Conservation (phyloP, 2,329 filamentous ascomycete genomes). For the Tolypocladium pustulatum region DNA sequence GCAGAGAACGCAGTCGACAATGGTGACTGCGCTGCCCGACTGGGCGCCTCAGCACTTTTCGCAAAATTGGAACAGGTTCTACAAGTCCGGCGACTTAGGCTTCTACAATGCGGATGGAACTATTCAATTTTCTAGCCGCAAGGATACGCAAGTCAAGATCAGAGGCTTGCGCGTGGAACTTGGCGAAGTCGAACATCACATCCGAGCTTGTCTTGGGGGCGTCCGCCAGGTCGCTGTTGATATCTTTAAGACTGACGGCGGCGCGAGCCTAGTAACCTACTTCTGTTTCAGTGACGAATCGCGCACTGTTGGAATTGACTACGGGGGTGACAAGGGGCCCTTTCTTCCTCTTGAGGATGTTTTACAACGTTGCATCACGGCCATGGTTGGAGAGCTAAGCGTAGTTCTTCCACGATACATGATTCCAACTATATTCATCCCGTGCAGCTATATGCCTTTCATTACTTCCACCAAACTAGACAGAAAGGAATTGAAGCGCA, state of each 20-base stretch:
- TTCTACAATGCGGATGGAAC: conserved; percentile 18
- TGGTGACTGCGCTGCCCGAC: background rate
- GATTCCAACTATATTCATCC: conserved; percentile 5
- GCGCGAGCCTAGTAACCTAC: background rate
- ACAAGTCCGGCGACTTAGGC: conserved; percentile 11
- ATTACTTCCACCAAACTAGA: conserved; percentile 8
- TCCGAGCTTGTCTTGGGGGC: background rate
- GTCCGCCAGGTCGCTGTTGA: background rate
- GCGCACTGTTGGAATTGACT: background rate
- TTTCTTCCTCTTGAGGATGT: background rate
- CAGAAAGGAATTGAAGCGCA: conserved; percentile 1
- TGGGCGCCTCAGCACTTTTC: background rate
- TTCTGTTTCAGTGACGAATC: background rate
- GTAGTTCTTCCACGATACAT: conserved; percentile 4
- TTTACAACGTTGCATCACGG: background rate
- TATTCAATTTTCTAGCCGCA: conserved; percentile 9
- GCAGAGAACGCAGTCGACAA: background rate
- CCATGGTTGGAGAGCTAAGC: background rate
- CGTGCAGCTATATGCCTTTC: conserved; percentile 6
- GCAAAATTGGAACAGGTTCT: background rate
- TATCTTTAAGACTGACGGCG: background rate
- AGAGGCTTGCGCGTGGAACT: conserved; percentile 10
- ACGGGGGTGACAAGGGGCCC: background rate
- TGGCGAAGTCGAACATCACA: background rate
- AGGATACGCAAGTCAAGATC: conserved; percentile 16